Conservation (phyloP, 306 rosid species). For the Medicago truncatula region MtrunA17r5.0-ANR NC_053049.1:4186001-4186500, state of each 20-base stretch:
- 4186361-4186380: constrained; percentile 83
- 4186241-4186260: constrained; percentile 23
- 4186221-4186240: neutral
- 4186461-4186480: constrained; percentile 83
- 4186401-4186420: constrained; percentile 70
- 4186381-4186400: constrained; percentile 87
- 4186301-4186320: constrained; percentile 84
- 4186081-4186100: too few species aligned
- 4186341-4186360: constrained; percentile 68
- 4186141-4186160: too few species aligned
- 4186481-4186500: constrained; percentile 95
- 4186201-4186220: too few species aligned
- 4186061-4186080: too few species aligned
- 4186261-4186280: neutral
- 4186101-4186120: too few species aligned
- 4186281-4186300: constrained; percentile 16
- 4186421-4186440: constrained; percentile 81
- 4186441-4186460: constrained; percentile 81
- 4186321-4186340: constrained; percentile 71
- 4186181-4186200: too few species aligned
- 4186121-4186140: too few species aligned
- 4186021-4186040: too few species aligned
- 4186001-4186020: too few species aligned
- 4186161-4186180: too few species aligned
- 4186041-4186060: too few species aligned